Evolutionary conservation across 2,329 filamentous ascomycete genomes (phyloP).

Genomic region (Cordyceps fumosorosea): DNA sequence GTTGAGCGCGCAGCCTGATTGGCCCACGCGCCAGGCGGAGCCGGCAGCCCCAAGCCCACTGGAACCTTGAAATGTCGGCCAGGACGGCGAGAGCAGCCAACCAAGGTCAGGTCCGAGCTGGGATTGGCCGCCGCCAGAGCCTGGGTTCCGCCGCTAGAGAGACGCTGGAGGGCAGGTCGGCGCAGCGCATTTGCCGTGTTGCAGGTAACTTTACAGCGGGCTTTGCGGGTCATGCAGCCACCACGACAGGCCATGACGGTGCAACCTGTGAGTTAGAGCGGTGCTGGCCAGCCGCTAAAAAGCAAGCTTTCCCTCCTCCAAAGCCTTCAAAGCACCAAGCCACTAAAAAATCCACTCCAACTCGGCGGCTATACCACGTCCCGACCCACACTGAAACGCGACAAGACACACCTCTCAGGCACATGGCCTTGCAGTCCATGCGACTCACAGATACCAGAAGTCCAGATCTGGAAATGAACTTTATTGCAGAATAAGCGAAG

Average conservation of each 20-base stretch:
- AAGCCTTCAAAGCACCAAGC: background rate
- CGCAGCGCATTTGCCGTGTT: background rate
- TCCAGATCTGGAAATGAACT: too few species aligned
- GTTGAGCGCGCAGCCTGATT: conserved; percentile 2
- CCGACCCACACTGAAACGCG: conserved; percentile 10
- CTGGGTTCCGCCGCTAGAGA: conserved; percentile 5
- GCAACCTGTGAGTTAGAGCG: background rate
- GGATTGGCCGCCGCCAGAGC: background rate
- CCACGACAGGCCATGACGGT: background rate
- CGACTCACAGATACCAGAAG: background rate
- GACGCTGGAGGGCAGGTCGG: background rate
- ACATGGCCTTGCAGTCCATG: background rate
- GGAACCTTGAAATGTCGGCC: background rate
- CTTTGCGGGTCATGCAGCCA: background rate
- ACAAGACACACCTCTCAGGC: background rate
- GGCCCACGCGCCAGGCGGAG: conserved; percentile 9
- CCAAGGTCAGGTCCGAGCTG: background rate
- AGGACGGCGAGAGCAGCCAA: background rate
- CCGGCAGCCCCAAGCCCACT: background rate
- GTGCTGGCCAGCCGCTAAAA: conserved; percentile 3
- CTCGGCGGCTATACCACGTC: conserved; percentile 7
- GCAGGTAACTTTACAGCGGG: background rate
- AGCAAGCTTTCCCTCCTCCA: background rate
- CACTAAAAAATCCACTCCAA: conserved; percentile 1
- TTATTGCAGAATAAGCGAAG: too few species aligned